Evolutionary conservation across 202 grass and related monocot genomes (phyloP), one percentile per base, ranked within the genome.

Genomic region (Brachypodium distachyon): DNA sequence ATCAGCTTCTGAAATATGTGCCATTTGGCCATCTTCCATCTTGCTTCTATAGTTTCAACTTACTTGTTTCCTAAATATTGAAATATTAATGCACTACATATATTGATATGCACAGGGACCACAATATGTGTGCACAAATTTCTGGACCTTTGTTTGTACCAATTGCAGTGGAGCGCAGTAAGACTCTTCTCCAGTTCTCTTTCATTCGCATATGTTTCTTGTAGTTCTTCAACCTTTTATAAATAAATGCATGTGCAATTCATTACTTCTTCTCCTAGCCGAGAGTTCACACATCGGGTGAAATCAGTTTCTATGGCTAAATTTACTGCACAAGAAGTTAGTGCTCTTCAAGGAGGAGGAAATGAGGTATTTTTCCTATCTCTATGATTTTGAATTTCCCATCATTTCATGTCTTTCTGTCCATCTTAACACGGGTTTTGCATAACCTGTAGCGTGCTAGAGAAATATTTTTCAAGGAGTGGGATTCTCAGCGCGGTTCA

Each of bases 291-390:
- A 0, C 96, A 99, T 44, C 82, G 96, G 78, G 96, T 93, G 60
- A 99, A 99, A 89, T 99, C 96, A 41, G 51, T 99, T 85, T 99
- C 96, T 64, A 96, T 99, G 92, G 96, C 96, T 52, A 99, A 99
- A 84, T 99, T 99, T 84, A 99, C 92, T 62, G 88, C 89, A 76
- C 96, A 95, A 84, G 96, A 95, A 85, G 96, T 99, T 78, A 71
- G 64, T 70, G 80, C 92, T 52, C 91, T 99, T 82, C 89, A 99
- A 86, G 91, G 69, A 87, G 96, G 92, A 75, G 96, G 92, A 87
- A 99, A 99, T 77, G 89, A 95, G 87, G 96, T 95, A 31, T 76
- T 41, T 76, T 69, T 80, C 37, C 22, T 46, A 17, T n/a, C 38
- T 9, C 37, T 80, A 12, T 71, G n/a, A 61, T 64, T 67, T 61